These are phyloP conservation scores for Ophiostoma ulmi DNA, from an alignment of 2,329 filamentous ascomycete species.

Conservation along the genomic window DNA sequence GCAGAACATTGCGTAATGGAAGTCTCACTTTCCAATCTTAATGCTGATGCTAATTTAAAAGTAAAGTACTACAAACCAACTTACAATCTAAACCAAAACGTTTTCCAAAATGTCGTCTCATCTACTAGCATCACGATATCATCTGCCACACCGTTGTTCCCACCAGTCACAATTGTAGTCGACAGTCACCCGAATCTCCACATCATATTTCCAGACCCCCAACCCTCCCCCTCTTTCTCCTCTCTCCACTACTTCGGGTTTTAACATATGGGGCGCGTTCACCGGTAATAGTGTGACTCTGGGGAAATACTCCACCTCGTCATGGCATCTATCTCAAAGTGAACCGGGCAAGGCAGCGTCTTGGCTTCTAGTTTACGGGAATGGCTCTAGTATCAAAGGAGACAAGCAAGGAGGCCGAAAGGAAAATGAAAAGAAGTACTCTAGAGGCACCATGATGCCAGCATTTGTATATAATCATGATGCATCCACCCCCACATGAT, in stretches of 20 bases:
- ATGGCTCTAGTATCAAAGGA: not conserved
- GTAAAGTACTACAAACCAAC: no score
- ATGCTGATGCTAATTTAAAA: no score
- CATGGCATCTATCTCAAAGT: not conserved
- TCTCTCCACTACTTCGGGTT: not conserved
- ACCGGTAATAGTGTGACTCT: not conserved
- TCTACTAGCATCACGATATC: not conserved
- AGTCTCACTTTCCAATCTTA: no score
- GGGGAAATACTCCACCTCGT: not conserved
- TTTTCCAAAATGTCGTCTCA: not conserved
- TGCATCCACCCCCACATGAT: not conserved
- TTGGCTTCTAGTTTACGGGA: not conserved
- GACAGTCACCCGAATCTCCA: not conserved
- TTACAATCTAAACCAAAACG: no score
- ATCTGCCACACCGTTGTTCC: not conserved
- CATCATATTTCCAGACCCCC: not conserved
- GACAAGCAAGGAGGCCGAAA: not conserved
- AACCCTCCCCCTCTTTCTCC: conserved; percentile 2
- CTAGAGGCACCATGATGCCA: not conserved
- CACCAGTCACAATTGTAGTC: not conserved
- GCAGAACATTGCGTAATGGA: no score
- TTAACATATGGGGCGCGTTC: not conserved
- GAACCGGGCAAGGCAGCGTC: not conserved
- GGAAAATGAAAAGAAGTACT: not conserved
- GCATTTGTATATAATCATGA: not conserved